Evolutionary conservation across 225 moss, liverwort and hornwort species (phyloP), one percentile per base, ranked within the genome.

Genomic region (Polytrichum commune): DNA sequence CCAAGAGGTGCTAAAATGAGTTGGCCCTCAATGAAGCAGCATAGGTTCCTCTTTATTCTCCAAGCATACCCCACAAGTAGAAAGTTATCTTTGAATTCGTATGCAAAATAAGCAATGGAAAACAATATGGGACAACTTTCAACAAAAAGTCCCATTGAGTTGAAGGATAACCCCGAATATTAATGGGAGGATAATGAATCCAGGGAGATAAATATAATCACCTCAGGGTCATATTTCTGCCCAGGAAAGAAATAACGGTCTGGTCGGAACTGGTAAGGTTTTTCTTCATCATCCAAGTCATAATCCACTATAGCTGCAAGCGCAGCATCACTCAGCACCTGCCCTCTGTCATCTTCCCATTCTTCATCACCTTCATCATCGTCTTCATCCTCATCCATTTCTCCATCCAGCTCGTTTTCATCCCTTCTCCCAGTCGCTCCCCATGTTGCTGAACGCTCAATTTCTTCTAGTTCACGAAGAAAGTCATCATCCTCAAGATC

Each of bases 221-320:
- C 96, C 96, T 95, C 98, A 18, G 93, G 87, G 55, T 95, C 93
- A 65, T 98, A 98, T 1, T 81, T 84, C 79, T 98, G 98, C 66
- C 98, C 98, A 5, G 98, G 98, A 28, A 98, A 98, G 77, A 98
- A 95, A 60, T 93, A 72, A 60, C 98, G 82, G 80, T 93, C 95
- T 5, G 92, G 79, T 80, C 98, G 83, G 68, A 98, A 85, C 75
- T 94, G 98, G 69, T 98, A 98, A 7, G 95, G 98, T 35, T 83
- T 83, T 65, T 98, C 87, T 81, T 90, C 95, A 72, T 95, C 94
- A 63, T 98, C 98, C 30, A 98, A 82, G 78, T 98, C 95, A 33
- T 89, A 98, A 58, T 88, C 86, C 19, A 91, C 90, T 57, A 87
- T 80, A 33, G 94, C 94, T 6, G 95, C 86, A 69, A 95, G 81